Evolutionary conservation across 371 early-diverging fungal genomes (phyloP).

Genomic region (Enterocytospora artemiae): DNA sequence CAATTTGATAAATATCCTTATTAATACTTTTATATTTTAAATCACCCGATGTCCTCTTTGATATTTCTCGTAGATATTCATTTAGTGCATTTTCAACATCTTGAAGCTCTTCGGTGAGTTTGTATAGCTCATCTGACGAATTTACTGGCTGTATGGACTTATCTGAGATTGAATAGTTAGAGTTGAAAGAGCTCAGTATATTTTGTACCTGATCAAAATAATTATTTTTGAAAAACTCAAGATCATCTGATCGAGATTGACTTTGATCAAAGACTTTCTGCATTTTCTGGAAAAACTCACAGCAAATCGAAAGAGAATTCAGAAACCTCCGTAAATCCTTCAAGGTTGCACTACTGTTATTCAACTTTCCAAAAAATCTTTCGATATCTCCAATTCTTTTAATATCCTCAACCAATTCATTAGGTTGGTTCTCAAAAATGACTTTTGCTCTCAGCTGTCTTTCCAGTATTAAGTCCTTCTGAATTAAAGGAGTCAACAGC

Average conservation of each 20-base stretch:
- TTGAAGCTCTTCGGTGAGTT: conserved; percentile 15
- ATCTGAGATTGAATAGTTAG: background rate
- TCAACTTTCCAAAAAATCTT: conserved; percentile 73
- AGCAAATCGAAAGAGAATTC: background rate
- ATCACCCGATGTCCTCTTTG: background rate
- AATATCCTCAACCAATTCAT: conserved; percentile 42
- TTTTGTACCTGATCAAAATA: background rate
- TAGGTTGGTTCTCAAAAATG: background rate
- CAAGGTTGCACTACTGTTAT: conserved; percentile 67
- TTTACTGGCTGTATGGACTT: conserved; percentile 35
- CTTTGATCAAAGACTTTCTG: too few relatives aligned
- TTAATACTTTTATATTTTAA: conserved; percentile 70
- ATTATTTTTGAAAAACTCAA: background rate
- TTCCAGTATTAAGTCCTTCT: conserved; percentile 63
- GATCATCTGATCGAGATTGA: background rate
- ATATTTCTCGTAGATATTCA: conserved; percentile 36
- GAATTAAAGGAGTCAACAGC: conserved; percentile 44
- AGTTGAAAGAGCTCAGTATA: background rate
- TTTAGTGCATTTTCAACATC: conserved; percentile 33
- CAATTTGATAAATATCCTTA: conserved; percentile 83
- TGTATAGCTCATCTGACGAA: conserved; percentile 33
- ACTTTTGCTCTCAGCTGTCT: conserved; percentile 73
- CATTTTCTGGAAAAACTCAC: conserved; percentile 9
- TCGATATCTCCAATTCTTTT: conserved; percentile 74
- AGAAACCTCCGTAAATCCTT: conserved; percentile 45